Conservation (phyloP, 257 asterid genomes). For the Verbena officinalis region DNA sequence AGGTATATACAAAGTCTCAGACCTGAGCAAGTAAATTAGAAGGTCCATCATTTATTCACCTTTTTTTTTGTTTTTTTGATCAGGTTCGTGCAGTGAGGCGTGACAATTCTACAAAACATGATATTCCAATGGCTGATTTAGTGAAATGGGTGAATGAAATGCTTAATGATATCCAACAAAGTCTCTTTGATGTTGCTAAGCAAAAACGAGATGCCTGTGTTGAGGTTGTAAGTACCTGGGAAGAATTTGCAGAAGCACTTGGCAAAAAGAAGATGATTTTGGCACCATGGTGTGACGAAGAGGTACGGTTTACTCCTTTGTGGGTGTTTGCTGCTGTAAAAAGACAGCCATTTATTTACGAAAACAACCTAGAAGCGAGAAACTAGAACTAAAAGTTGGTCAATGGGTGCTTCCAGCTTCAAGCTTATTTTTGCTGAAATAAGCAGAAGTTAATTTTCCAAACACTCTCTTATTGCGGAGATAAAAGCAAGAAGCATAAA, state of each 20-base stretch:
- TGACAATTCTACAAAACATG: constrained; percentile 70
- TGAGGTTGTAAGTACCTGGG: constrained; percentile 73
- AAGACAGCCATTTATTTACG: no score
- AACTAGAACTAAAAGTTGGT: no score
- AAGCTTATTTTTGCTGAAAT: no score
- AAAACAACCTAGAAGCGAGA: no score
- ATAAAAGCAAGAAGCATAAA: no score
- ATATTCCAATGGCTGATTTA: constrained; percentile 69
- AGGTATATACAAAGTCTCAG: constrained; percentile 45
- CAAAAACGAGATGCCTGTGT: constrained; percentile 79
- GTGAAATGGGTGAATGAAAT: constrained; percentile 50
- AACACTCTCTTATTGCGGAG: no score
- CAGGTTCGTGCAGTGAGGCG: constrained; percentile 94
- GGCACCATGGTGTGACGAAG: constrained; percentile 97
- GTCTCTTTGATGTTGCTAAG: constrained; percentile 71
- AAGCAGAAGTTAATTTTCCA: no score
- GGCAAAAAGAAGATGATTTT: constrained; percentile 79
- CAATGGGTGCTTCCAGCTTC: no score
- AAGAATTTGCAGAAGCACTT: constrained; percentile 76
- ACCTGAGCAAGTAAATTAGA: not conserved
- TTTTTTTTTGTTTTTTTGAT: not conserved
- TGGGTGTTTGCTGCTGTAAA: no score
- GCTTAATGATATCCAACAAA: constrained; percentile 64
- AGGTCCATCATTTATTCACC: not conserved
- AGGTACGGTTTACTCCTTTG: constrained; percentile 46